Conservation (phyloP, 2,329 filamentous ascomycete genomes). For the Sordariomycetes sp. region DNA sequence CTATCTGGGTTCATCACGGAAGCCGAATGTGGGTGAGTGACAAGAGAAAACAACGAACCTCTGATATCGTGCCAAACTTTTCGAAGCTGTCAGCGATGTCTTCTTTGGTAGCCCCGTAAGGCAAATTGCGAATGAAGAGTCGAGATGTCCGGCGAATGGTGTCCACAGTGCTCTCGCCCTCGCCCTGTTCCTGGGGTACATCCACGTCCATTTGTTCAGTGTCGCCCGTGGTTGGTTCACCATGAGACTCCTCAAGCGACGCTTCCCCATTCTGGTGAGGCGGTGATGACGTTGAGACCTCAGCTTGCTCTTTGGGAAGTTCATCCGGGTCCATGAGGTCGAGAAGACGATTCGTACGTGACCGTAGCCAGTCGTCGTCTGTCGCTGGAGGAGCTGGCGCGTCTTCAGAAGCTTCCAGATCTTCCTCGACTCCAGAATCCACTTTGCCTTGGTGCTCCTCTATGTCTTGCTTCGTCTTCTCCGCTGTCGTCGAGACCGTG, state of each 20-base stretch:
- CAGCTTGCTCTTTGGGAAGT: constrained; percentile 7
- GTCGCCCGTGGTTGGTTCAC: neutral
- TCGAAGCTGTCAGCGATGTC: constrained; percentile 67
- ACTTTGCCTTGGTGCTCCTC: too few species aligned
- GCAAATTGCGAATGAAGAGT: constrained; percentile 81
- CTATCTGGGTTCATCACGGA: constrained; percentile 99
- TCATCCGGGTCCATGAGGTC: constrained; percentile 75
- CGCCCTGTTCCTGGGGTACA: constrained; percentile 7
- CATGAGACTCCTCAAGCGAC: neutral
- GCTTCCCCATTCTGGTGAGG: neutral
- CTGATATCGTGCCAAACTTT: constrained; percentile 67
- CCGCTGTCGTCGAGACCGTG: neutral
- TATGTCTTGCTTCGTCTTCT: neutral
- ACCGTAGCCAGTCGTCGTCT: constrained; percentile 87
- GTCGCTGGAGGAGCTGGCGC: constrained; percentile 35
- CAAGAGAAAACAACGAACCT: constrained; percentile 55
- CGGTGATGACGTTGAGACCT: constrained; percentile 5
- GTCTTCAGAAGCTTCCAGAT: constrained; percentile 1
- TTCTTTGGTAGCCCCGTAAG: constrained; percentile 69
- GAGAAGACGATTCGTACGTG: constrained; percentile 75
- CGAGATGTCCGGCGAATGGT: constrained; percentile 64
- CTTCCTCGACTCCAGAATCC: too few species aligned
- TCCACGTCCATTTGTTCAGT: neutral
- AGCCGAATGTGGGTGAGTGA: constrained; percentile 12
- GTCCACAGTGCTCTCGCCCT: constrained; percentile 28